Evolutionary conservation across 306 rosid species (phyloP).

Genomic region (Begonia loranthoides): DNA sequence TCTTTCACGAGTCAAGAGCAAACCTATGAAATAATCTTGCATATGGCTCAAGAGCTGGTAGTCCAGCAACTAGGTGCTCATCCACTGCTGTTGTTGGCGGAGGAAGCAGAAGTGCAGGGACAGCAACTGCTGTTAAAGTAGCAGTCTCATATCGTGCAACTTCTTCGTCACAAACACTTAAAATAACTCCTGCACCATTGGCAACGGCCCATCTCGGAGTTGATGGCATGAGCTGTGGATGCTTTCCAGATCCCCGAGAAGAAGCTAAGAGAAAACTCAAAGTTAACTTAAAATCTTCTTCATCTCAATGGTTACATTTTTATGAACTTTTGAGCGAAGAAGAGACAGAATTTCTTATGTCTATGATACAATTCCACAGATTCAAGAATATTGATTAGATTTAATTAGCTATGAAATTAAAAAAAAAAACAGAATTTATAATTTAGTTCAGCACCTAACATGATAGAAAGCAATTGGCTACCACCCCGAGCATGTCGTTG

Average conservation of each 20-base stretch:
- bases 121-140: slow-evolving; percentile 88
- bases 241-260: slow-evolving; percentile 94
- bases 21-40: slow-evolving; percentile 96
- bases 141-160: slow-evolving; percentile 94
- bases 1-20: slow-evolving; percentile 1
- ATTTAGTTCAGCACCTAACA: no score
- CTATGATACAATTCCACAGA: no score
- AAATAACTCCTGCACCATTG: slow-evolving; percentile 96
- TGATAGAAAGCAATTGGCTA: no score
- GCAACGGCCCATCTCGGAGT: slow-evolving; percentile 99
- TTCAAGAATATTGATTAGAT: neutral
- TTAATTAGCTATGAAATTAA: slow-evolving; percentile 4
- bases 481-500: no score
- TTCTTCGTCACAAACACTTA: slow-evolving; percentile 97
- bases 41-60: slow-evolving; percentile 98
- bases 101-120: slow-evolving; percentile 95
- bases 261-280: slow-evolving; percentile 34
- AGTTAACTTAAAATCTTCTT: slow-evolving; percentile 2
- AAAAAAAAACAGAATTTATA: no score
- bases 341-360: no score
- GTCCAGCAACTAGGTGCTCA: slow-evolving; percentile 94
- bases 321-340: no score
- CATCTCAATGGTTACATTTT: neutral
- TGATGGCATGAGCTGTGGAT: slow-evolving; percentile 90
- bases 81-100: slow-evolving; percentile 97